Percentiles rank a stretch among this genome's conserved stretches.
Conservation (phyloP, 129 eudicot species). For the Pulicaria dysenterica region DNA sequence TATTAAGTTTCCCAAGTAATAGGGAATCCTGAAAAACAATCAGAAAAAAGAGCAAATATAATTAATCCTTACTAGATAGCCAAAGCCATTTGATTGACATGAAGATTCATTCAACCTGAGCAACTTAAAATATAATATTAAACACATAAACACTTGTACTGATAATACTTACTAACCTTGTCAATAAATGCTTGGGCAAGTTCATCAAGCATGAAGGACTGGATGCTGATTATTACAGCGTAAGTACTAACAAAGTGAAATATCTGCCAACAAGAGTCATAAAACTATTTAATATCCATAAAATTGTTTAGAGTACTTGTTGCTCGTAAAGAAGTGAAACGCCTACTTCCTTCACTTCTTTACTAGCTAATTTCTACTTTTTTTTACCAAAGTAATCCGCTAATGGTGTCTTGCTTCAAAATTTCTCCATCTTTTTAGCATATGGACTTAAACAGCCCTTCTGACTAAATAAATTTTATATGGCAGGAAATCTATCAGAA, state of each 20-base stretch:
- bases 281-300: constrained; percentile 20
- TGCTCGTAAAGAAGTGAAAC: constrained; percentile 15
- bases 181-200: constrained; percentile 78
- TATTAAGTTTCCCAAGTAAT: constrained; percentile 74
- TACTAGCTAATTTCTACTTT: not conserved
- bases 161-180: constrained; percentile 53
- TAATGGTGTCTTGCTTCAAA: not conserved
- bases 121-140: not conserved
- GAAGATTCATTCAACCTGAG: constrained; percentile 1
- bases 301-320: constrained; percentile 1
- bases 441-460: not conserved
- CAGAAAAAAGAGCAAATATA: constrained; percentile 12
- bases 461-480: not conserved
- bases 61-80: not conserved
- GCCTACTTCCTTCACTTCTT: constrained; percentile 5
- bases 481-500: constrained; percentile 1
- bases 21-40: constrained; percentile 62
- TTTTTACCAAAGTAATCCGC: not conserved
- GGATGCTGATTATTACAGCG: constrained; percentile 56
- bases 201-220: constrained; percentile 83
- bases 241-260: constrained; percentile 85
- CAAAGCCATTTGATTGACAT: constrained; percentile 10
- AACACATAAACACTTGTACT: constrained; percentile 9
- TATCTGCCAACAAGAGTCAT: constrained; percentile 50
- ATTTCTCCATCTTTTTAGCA: not conserved